phyloP scores from a whole-genome alignment of 2,329 filamentous ascomycete genomes.

The Fusarium sp. region DNA sequence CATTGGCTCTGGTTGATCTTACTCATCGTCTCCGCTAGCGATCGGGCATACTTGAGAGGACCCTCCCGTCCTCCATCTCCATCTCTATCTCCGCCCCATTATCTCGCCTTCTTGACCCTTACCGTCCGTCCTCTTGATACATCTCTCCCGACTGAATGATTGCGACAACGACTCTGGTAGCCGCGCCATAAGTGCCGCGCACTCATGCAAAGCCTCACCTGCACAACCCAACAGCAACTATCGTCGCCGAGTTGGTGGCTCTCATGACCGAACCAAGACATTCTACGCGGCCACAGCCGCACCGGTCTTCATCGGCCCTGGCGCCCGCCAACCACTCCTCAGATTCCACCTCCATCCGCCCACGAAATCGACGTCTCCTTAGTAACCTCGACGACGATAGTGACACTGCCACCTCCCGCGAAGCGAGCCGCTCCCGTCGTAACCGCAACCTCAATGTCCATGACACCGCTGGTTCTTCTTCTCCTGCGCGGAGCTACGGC shows the following conservation, averaged over 20 bases:
- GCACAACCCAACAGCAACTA: constrained; percentile 48
- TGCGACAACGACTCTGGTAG: constrained; percentile 29
- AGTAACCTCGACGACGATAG: constrained; percentile 50
- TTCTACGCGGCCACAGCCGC: constrained; percentile 51
- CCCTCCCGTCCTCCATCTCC: constrained; percentile 25
- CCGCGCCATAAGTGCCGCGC: constrained; percentile 42
- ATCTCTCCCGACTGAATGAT: constrained; percentile 40
- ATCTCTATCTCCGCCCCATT: constrained; percentile 28
- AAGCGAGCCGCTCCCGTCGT: constrained; percentile 37
- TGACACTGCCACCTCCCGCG: constrained; percentile 37
- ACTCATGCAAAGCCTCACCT: constrained; percentile 52
- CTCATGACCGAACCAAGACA: constrained; percentile 55
- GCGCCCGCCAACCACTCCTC: constrained; percentile 58
- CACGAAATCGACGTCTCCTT: constrained; percentile 64
- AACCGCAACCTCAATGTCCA: constrained; percentile 40
- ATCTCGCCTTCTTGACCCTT: constrained; percentile 38
- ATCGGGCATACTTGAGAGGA: constrained; percentile 26
- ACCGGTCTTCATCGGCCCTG: constrained; percentile 62
- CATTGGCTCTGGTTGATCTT: constrained; percentile 30
- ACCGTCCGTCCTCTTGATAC: constrained; percentile 33
- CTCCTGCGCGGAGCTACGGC: constrained; percentile 53
- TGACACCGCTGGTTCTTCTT: constrained; percentile 38
- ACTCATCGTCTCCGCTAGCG: constrained; percentile 36
- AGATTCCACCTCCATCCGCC: constrained; percentile 58
- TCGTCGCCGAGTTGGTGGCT: constrained; percentile 53